phyloP scores from a whole-genome alignment of 345 rosid genomes.

The Syzygium jambos region DNA sequence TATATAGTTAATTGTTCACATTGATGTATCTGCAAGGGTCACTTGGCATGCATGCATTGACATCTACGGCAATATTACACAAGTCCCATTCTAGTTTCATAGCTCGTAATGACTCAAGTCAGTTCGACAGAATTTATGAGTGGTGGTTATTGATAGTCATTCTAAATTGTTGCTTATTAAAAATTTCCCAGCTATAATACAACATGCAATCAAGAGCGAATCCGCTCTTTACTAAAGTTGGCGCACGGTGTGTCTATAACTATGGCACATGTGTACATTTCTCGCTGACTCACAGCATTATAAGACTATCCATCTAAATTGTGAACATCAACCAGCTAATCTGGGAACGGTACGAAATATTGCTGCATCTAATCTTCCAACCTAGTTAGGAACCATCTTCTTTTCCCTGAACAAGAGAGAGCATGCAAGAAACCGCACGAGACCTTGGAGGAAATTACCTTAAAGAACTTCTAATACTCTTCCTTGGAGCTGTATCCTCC shows the following conservation, averaged over 20 bases:
- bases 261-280: background rate
- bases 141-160: background rate
- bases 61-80: background rate
- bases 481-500: conserved; percentile 55
- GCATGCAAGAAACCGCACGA: background rate
- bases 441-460: conserved; percentile 36
- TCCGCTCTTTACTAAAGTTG: background rate
- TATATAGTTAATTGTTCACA: background rate
- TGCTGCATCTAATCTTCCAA: background rate
- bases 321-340: background rate
- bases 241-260: background rate
- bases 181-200: background rate
- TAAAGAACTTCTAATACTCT: conserved; percentile 65
- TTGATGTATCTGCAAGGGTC: background rate
- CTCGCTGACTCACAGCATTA: background rate
- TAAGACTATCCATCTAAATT: background rate
- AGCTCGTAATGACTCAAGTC: background rate
- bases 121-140: background rate
- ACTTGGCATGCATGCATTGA: background rate
- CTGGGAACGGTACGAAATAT: background rate
- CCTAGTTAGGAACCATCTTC: background rate
- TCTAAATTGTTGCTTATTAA: background rate
- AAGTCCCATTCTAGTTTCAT: background rate
- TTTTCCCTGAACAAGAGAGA: background rate
- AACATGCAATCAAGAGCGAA: background rate